Conservation (phyloP, 768 basidiomycete genomes). For the Amanita jacksonii region DNA sequence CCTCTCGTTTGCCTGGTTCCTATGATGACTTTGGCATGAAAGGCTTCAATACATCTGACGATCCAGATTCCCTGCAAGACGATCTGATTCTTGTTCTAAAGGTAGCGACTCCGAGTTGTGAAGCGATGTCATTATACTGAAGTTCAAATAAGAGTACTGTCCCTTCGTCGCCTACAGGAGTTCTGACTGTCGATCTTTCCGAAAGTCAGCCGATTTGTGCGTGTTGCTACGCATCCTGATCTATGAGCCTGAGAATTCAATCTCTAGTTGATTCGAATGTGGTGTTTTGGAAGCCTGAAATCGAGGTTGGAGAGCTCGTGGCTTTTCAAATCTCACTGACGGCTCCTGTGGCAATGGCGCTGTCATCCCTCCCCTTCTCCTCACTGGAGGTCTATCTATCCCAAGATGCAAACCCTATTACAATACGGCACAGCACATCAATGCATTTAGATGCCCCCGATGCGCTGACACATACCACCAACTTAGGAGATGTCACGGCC, state of each 20-base stretch:
- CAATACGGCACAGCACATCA: conserved; percentile 34
- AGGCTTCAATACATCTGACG: conserved; percentile 35
- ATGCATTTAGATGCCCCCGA: conserved; percentile 11
- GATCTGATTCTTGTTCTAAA: conserved; percentile 66
- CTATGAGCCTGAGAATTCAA: conserved; percentile 7
- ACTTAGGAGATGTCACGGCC: conserved; percentile 32
- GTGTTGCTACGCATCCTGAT: conserved; percentile 14
- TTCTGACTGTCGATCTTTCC: conserved; percentile 51
- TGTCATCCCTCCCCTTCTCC: conserved; percentile 53
- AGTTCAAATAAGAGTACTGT: conserved; percentile 50
- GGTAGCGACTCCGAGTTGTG: conserved; percentile 22
- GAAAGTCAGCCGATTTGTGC: conserved; percentile 57
- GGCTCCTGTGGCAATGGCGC: conserved; percentile 36
- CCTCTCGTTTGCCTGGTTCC: not conserved
- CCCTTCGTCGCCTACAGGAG: conserved; percentile 45
- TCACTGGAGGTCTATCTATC: conserved; percentile 54
- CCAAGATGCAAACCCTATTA: conserved; percentile 32
- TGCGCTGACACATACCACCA: conserved; percentile 29
- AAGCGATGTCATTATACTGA: not conserved
- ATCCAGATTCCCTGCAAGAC: conserved; percentile 45
- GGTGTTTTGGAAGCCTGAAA: conserved; percentile 63
- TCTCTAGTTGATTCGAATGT: conserved; percentile 50
- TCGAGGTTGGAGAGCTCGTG: conserved; percentile 47
- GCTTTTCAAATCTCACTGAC: conserved; percentile 70
- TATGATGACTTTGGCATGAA: conserved; percentile 1